Evolutionary conservation across 1,139 yeast species (phyloP), one percentile per base, ranked within the genome.

Genomic region (Sugiyamaella neomexicana): DNA sequence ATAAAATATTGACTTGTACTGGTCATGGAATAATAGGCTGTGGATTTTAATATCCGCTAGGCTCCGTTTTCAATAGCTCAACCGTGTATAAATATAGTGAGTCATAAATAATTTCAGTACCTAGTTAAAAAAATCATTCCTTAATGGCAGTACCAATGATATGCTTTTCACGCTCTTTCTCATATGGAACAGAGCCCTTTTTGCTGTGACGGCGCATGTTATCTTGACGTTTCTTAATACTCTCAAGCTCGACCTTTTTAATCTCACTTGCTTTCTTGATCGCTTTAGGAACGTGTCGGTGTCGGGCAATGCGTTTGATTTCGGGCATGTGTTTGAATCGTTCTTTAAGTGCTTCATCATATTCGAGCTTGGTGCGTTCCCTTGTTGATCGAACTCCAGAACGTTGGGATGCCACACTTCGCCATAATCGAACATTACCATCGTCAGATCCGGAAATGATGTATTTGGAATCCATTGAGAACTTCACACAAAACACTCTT

Each of bases 271-370:
- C 58, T 27, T 48, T 58, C 50, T 53, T 55, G 50, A 52, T 46
- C 31, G 59, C 51, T 34, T 55, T 53, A 45, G 56, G 57, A 23
- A 57, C 56, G 17, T 53, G 98, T 71, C 99, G 83, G 73, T 93
- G 98, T 71, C 93, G 82, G 25, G 90, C 75, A 60, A 93, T 95
- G 66, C 98, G 81, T 67, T 82, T 82, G 67, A 93, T 86, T 71
- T 93, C 99, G 0, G 99, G 99, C 98, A 93, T 90, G 74, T 86
- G 86, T 75, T 89, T 88, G 77, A 82, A 93, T 68, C 96, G 81
- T 65, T 93, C 96, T 72, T 90, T 91, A 70, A 93, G 81, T 43
- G 95, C 95, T 53, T 82, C 86, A 68, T 90, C 96, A 71, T 93
- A 93, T 71, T 93, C 97, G 62, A 90, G 75, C 72, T 89, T 89